These are phyloP conservation scores for Clonostachys byssicola DNA, from an alignment of 2,329 filamentous ascomycete genomes.

Conservation along the genomic window DNA sequence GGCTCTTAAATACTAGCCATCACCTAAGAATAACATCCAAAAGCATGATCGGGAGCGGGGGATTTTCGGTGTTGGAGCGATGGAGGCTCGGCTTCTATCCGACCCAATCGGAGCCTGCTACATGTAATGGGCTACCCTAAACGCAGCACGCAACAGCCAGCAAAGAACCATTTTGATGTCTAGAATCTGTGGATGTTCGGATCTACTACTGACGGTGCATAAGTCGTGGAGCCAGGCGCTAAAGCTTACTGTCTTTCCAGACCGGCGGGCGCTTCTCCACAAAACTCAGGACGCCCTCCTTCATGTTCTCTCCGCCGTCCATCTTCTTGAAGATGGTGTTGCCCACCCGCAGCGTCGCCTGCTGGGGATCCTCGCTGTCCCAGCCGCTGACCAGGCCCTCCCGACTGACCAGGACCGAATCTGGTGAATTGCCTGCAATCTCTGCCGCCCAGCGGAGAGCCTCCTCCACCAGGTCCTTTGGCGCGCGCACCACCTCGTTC, in stretches of 20 bases:
- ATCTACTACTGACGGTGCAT: too few species aligned
- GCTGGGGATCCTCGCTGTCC: slow-evolving; percentile 63
- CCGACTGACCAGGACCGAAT: slow-evolving; percentile 70
- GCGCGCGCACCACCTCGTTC: slow-evolving; percentile 53
- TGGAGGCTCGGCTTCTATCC: too few species aligned
- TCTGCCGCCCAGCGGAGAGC: slow-evolving; percentile 57
- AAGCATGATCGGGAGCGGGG: too few species aligned
- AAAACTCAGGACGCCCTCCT: slow-evolving; percentile 71
- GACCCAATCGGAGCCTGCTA: too few species aligned
- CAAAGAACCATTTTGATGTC: too few species aligned
- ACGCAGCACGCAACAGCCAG: too few species aligned
- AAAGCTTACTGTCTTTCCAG: slow-evolving; percentile 64
- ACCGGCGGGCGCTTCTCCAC: slow-evolving; percentile 68
- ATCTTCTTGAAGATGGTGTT: slow-evolving; percentile 56
- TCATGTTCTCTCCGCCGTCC: slow-evolving; percentile 66
- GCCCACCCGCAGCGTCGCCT: slow-evolving; percentile 52
- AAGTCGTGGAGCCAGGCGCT: too few species aligned
- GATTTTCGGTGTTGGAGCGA: too few species aligned
- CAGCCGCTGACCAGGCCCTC: slow-evolving; percentile 69
- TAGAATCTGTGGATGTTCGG: too few species aligned
- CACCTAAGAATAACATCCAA: too few species aligned
- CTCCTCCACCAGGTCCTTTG: slow-evolving; percentile 43
- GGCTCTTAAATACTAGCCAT: too few species aligned
- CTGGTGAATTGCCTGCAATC: slow-evolving; percentile 66
- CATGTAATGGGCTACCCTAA: too few species aligned